Conservation (phyloP, 257 asterid genomes). For the Forsythia viridissima region DNA sequence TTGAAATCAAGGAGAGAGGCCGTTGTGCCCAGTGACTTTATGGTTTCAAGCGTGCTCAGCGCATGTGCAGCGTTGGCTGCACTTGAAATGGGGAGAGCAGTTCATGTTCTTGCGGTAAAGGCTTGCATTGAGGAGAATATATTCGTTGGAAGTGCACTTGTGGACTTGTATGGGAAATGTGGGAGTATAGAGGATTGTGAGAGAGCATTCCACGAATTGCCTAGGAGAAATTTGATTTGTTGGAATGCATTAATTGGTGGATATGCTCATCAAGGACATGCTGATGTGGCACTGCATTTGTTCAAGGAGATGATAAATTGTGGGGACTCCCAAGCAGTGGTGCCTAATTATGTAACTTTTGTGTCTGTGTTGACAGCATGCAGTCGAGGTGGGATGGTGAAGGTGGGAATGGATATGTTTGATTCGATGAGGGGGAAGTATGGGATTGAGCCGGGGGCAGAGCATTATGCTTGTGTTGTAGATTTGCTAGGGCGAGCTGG, state of each 20-base stretch:
- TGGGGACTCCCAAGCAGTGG: slow-evolving; percentile 18
- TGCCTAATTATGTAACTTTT: slow-evolving; percentile 76
- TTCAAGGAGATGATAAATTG: slow-evolving; percentile 52
- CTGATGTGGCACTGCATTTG: slow-evolving; percentile 57
- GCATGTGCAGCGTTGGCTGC: slow-evolving; percentile 83
- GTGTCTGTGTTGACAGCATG: slow-evolving; percentile 82
- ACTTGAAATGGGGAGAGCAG: slow-evolving; percentile 71
- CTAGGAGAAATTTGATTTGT: slow-evolving; percentile 60
- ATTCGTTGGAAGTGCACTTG: slow-evolving; percentile 84
- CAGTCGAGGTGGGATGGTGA: slow-evolving; percentile 83
- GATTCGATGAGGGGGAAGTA: slow-evolving; percentile 56
- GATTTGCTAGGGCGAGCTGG: slow-evolving; percentile 95
- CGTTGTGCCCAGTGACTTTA: slow-evolving; percentile 58
- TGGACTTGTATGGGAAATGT: slow-evolving; percentile 92
- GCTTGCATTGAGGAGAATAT: slow-evolving; percentile 62
- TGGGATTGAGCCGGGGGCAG: slow-evolving; percentile 69
- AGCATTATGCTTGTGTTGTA: slow-evolving; percentile 86
- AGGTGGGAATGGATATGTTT: slow-evolving; percentile 64
- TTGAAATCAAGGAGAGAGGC: slow-evolving; percentile 47
- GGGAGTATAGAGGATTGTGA: slow-evolving; percentile 75
- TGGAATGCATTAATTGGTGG: slow-evolving; percentile 91
- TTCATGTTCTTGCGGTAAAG: slow-evolving; percentile 77
- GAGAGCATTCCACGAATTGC: slow-evolving; percentile 49
- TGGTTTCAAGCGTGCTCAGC: slow-evolving; percentile 81
- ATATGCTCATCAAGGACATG: slow-evolving; percentile 83